phyloP scores from a whole-genome alignment of 2,329 filamentous ascomycete genomes.

The Pestalotiopsis sp. region DNA sequence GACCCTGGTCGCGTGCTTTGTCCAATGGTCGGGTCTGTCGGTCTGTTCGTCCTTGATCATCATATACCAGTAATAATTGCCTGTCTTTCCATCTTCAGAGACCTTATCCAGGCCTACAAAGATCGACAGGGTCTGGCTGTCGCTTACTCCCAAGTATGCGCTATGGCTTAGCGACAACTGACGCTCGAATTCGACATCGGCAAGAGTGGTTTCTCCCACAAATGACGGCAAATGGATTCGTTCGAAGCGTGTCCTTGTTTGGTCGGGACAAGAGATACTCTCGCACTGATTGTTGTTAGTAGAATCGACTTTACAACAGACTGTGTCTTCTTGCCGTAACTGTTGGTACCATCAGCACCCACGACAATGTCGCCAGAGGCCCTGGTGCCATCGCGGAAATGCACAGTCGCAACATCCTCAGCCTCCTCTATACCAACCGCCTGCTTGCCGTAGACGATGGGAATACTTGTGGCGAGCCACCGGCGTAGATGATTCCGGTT shows the following conservation, averaged over 20 bases:
- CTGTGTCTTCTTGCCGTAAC: slow-evolving; percentile 20
- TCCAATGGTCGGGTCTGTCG: slow-evolving; percentile 36
- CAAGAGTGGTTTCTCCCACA: slow-evolving; percentile 24
- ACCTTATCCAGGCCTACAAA: slow-evolving; percentile 30
- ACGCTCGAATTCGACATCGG: slow-evolving; percentile 25
- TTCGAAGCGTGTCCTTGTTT: slow-evolving; percentile 20
- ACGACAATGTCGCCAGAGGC: slow-evolving; percentile 27
- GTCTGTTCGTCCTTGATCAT: slow-evolving; percentile 21
- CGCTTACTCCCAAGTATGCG: slow-evolving; percentile 17
- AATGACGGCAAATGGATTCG: slow-evolving; percentile 21
- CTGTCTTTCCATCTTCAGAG: slow-evolving; percentile 18
- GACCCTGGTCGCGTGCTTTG: slow-evolving; percentile 13
- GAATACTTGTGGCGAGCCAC: slow-evolving; percentile 27
- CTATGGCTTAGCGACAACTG: slow-evolving; percentile 28
- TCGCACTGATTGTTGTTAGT: slow-evolving; percentile 20
- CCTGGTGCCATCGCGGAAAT: slow-evolving; percentile 28
- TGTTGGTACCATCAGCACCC: slow-evolving; percentile 30
- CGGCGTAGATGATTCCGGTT: slow-evolving; percentile 24
- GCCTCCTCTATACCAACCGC: slow-evolving; percentile 20
- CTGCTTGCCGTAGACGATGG: slow-evolving; percentile 28
- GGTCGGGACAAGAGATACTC: slow-evolving; percentile 22
- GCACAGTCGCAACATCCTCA: slow-evolving; percentile 19
- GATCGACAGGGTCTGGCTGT: slow-evolving; percentile 1
- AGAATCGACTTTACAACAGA: background rate
- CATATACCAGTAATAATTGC: slow-evolving; percentile 31